Evolutionary conservation across 163 green algal genomes (phyloP).

Genomic region (Chloromonas sp.): DNA sequence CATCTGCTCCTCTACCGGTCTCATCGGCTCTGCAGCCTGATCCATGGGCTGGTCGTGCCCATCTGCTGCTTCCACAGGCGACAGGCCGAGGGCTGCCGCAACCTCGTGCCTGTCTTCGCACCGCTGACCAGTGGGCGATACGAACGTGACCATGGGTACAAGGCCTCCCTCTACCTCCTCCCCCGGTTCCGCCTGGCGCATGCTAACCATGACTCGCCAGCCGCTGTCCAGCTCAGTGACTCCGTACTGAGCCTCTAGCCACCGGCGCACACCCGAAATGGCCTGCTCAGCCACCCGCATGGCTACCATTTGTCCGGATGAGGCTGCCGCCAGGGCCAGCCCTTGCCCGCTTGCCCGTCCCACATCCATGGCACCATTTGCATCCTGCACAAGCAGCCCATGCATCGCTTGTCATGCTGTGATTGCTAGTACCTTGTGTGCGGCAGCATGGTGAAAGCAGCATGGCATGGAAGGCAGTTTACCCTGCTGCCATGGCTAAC

Average conservation of each 20-base stretch:
- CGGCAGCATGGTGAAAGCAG: too few species aligned
- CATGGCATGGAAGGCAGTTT: too few species aligned
- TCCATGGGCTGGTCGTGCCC: background rate
- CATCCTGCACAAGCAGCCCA: too few species aligned
- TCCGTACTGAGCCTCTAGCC: background rate
- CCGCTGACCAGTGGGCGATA: background rate
- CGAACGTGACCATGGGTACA: background rate
- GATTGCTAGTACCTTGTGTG: too few species aligned
- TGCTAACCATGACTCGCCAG: background rate
- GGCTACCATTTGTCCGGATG: background rate
- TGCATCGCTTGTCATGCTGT: too few species aligned
- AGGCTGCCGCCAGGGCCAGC: too few species aligned
- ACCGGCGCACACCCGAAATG: background rate
- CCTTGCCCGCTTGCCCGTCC: too few species aligned
- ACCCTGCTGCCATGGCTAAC: too few species aligned
- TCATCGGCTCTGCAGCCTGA: background rate
- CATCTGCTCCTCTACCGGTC: background rate
- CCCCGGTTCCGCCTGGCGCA: background rate
- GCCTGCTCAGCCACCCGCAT: background rate
- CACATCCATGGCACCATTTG: too few species aligned
- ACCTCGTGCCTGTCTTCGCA: background rate
- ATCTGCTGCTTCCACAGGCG: background rate
- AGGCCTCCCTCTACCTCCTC: background rate
- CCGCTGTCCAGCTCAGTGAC: background rate
- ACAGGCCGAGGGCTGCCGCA: background rate